Base-by-base conservation (phyloP, 768 basidiomycete genomes). In the Tulasnella sp. region DNA sequence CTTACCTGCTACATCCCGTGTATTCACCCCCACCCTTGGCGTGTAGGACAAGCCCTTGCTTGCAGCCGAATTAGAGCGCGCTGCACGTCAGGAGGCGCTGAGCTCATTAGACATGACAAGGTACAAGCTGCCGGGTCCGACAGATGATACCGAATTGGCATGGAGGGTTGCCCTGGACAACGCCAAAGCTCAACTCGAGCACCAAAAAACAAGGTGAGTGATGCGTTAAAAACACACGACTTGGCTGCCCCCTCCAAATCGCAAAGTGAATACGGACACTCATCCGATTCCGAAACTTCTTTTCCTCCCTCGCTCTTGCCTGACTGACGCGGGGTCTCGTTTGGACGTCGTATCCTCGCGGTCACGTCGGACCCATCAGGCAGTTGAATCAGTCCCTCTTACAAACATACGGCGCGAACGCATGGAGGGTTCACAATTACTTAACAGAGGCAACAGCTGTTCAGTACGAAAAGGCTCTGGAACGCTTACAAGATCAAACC, bases 381-480 rank as follows among this genome's bases (percentile, higher is more conserved):
- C 82, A 87, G 64, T 84, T 83, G 21, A 97, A 96, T 73, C 72
- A 90, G 53, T 79, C 83, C 2, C 73, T 98, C 29, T 72, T 93
- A 31, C 84, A 92, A 68, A 84, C 81, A 31, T 92, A 94, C 66
- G 94, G 88, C 2, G 73, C 84, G 17, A 97, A 98, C 73, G 85
- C 87, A 11, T 94, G 89, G 87, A 80, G 87, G 62, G 82, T 92
- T 70, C 83, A 89, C 68, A 98, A 97, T 70, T 92, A 91, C 66
- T 75, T 87, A 30, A 73, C 92, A 22, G 91, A 94, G 69, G 77
- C 81, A 24, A 81, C 84, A 31, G 81, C 84, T 7, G 84, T 83
- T 65, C 79, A 81, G 60, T 73, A 80, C 7, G 90, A 92, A 69
- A 76, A 75, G 62, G 74, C 81, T 9, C 70, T 87, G n/a, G 91